These are phyloP conservation scores for Synchytrium microbalum DNA, from an alignment of 371 early-diverging fungal genomes.

Conservation along the genomic window DNA sequence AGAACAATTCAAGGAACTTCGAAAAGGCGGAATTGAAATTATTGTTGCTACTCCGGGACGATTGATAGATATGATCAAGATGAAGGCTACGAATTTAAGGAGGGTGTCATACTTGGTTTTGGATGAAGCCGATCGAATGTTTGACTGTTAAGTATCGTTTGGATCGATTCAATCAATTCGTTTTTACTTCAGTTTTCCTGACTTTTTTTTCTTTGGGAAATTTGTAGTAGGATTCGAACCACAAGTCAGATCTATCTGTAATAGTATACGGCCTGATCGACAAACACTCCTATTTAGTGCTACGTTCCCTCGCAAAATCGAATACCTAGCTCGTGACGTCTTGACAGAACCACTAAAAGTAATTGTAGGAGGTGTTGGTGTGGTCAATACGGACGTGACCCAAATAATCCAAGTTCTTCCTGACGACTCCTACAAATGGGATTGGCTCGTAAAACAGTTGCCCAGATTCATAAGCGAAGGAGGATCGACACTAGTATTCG, in stretches of 20 bases:
- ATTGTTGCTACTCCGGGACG: conserved; percentile 84
- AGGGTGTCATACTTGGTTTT: conserved; percentile 51
- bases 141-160: no score
- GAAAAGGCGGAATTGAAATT: conserved; percentile 75
- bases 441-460: conserved; percentile 31
- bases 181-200: no score
- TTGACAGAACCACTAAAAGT: conserved; percentile 34
- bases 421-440: conserved; percentile 32
- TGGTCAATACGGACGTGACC: conserved; percentile 29
- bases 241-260: conserved; percentile 50
- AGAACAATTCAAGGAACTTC: conserved; percentile 81
- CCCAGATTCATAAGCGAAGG: conserved; percentile 16
- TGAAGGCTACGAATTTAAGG: conserved; percentile 33
- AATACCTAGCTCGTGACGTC: conserved; percentile 32
- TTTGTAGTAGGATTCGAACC: conserved; percentile 58
- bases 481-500: conserved; percentile 35
- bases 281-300: conserved; percentile 42
- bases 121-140: conserved; percentile 56
- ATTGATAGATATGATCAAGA: conserved; percentile 53
- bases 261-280: conserved; percentile 36
- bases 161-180: no score
- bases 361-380: conserved; percentile 29
- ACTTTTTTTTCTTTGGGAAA: no score
- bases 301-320: conserved; percentile 33
- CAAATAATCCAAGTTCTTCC: conserved; percentile 24